Conservation (phyloP, 371 early-diverging fungal genomes). For the Synchytrium microbalum region DNA sequence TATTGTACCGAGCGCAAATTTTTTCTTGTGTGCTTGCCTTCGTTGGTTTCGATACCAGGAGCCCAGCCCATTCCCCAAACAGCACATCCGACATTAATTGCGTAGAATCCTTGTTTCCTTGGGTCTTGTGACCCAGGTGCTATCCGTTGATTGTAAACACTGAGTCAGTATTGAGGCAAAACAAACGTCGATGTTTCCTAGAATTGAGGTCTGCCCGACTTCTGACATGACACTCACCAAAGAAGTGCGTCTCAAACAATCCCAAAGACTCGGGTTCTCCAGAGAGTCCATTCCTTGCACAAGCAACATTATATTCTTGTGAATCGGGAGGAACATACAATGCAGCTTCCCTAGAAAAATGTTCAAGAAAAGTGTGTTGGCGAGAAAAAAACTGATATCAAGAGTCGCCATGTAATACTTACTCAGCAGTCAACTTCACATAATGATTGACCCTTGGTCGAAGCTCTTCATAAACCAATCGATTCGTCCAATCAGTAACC, state of each 20-base stretch:
- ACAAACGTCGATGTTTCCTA: too few relatives aligned
- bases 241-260: neutral
- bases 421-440: neutral
- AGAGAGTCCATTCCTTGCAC: neutral
- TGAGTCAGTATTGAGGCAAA: too few relatives aligned
- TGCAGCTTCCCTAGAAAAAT: slow-evolving; percentile 6
- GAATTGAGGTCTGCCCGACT: too few relatives aligned
- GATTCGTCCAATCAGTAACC: neutral
- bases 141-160: too few relatives aligned
- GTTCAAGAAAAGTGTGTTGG: neutral
- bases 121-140: too few relatives aligned
- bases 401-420: neutral
- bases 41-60: slow-evolving; percentile 32
- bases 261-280: neutral
- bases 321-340: neutral
- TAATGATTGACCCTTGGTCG: neutral
- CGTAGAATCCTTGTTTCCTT: slow-evolving; percentile 18
- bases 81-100: slow-evolving; percentile 50
- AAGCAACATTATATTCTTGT: neutral
- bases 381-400: neutral
- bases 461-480: slow-evolving; percentile 1
- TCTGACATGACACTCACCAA: neutral
- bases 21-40: slow-evolving; percentile 4
- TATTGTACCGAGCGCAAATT: neutral
- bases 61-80: slow-evolving; percentile 61